These are phyloP conservation scores for Helotiales sp. DNA, from an alignment of 2,329 filamentous ascomycete species.

Conservation along the genomic window DNA sequence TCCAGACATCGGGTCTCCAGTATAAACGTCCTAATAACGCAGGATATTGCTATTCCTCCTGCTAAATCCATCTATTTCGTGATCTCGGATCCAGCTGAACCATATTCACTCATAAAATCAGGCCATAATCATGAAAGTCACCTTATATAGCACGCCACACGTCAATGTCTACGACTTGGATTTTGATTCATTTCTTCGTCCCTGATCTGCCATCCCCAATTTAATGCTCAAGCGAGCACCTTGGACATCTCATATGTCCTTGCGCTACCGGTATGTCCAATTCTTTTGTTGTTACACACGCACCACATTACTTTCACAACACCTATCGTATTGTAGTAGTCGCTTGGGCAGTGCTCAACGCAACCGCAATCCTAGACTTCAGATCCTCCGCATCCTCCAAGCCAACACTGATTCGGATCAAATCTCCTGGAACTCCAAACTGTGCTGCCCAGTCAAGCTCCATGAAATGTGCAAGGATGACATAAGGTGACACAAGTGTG, in stretches of 20 bases:
- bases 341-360: constrained; percentile 64
- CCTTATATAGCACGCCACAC: not conserved
- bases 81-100: too few species aligned
- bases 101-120: not conserved
- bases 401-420: constrained; percentile 88
- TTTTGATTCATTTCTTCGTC: not conserved
- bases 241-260: not conserved
- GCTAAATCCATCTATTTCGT: too few species aligned
- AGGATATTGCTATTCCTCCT: not conserved
- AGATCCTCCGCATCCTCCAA: constrained; percentile 78
- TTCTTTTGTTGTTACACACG: not conserved
- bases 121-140: not conserved
- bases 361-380: constrained; percentile 65
- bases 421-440: constrained; percentile 78
- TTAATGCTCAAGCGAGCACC: not conserved
- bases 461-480: constrained; percentile 86
- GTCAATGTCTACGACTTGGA: not conserved
- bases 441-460: constrained; percentile 89
- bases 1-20: not conserved
- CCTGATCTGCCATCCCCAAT: not conserved
- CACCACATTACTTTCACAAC: not conserved
- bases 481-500: constrained; percentile 89
- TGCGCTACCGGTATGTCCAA: not conserved
- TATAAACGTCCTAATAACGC: not conserved
- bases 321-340: constrained; percentile 7